phyloP scores from a whole-genome alignment of 495 filamentous ascomycete species.

The Penicillium simplicissimum region DNA sequence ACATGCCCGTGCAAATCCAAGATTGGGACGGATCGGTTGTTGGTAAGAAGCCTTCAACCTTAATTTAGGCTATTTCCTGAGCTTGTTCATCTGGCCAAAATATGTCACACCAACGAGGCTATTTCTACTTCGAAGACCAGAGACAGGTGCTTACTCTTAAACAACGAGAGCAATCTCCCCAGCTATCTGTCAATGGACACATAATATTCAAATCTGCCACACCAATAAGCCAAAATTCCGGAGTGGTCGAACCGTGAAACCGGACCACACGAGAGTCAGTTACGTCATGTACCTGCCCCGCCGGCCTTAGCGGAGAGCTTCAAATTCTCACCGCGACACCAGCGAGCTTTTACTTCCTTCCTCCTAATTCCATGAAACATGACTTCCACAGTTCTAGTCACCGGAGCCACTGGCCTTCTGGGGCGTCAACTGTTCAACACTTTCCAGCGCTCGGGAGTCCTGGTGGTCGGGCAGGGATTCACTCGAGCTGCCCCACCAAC shows the following conservation, averaged over 20 bases:
- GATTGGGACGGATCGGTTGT: neutral
- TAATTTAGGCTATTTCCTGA: neutral
- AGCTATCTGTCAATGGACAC: too few species aligned
- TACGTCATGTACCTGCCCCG: slow-evolving; percentile 32
- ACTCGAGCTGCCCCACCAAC: slow-evolving; percentile 70
- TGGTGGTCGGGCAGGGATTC: slow-evolving; percentile 78
- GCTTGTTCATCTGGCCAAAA: neutral
- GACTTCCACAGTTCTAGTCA: slow-evolving; percentile 70
- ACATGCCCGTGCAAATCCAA: too few species aligned
- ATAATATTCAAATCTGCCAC: too few species aligned
- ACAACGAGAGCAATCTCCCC: too few species aligned
- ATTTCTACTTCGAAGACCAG: neutral
- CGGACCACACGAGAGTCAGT: slow-evolving; percentile 20
- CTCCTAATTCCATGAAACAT: slow-evolving; percentile 30
- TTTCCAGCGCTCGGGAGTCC: slow-evolving; percentile 70
- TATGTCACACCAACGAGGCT: neutral
- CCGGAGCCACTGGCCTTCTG: slow-evolving; percentile 82
- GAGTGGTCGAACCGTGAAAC: neutral
- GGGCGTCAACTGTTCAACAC: slow-evolving; percentile 77
- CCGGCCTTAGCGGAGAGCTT: slow-evolving; percentile 3
- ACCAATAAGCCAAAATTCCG: neutral
- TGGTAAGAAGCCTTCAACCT: neutral
- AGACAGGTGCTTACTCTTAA: neutral
- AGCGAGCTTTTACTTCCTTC: neutral
- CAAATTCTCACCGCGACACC: slow-evolving; percentile 16